Percentiles rank a stretch among this genome's conserved stretches.
phyloP scores from a whole-genome alignment of 129 eudicot genomes.

The Tagetes patula region DNA sequence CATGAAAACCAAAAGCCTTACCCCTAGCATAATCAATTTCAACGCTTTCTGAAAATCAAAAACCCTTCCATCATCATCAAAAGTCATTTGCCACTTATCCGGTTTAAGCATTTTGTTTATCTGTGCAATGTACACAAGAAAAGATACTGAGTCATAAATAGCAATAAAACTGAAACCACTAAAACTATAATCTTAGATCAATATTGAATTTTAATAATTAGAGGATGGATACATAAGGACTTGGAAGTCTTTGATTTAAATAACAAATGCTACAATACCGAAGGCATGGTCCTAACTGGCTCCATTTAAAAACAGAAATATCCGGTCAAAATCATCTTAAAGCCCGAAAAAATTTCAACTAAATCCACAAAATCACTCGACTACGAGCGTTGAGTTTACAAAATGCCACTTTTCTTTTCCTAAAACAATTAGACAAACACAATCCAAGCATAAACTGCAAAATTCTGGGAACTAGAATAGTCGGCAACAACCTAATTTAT shows the following conservation, averaged over 20 bases:
- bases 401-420: not conserved
- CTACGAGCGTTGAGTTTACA: not conserved
- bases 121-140: constrained; percentile 44
- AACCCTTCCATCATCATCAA: constrained; percentile 77
- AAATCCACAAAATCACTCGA: not conserved
- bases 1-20: constrained; percentile 52
- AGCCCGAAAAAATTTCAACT: constrained; percentile 1
- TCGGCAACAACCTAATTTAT: not conserved
- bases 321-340: not conserved
- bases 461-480: not conserved
- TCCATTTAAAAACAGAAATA: not conserved
- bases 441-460: not conserved
- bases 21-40: constrained; percentile 82
- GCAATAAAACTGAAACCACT: constrained; percentile 24
- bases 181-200: constrained; percentile 10
- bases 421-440: not conserved
- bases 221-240: not conserved
- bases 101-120: constrained; percentile 93
- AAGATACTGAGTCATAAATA: constrained; percentile 9
- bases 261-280: constrained; percentile 14
- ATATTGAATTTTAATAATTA: constrained; percentile 17
- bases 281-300: constrained; percentile 1
- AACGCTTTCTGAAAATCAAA: constrained; percentile 60
- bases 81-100: constrained; percentile 87
- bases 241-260: constrained; percentile 15